Conservation (phyloP, 2,329 filamentous ascomycete genomes). For the Knufia petricola region DNA sequence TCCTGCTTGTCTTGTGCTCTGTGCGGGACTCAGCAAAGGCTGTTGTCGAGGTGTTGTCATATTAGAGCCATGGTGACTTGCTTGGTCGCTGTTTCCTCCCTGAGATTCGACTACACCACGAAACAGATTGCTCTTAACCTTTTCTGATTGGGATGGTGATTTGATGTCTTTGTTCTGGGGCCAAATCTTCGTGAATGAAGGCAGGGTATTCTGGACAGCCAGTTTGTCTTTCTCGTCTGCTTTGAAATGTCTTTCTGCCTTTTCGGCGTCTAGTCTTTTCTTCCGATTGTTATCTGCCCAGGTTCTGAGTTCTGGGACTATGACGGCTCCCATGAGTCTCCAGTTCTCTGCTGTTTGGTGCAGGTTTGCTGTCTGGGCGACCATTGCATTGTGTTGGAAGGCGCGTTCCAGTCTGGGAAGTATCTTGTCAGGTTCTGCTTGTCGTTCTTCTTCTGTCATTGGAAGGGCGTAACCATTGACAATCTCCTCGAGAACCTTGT, state of each 20-base stretch:
- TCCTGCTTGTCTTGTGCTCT: conserved; percentile 23
- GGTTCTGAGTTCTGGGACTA: conserved; percentile 40
- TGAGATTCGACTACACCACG: conserved; percentile 33
- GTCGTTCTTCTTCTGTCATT: conserved; percentile 25
- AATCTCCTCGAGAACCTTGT: conserved; percentile 33
- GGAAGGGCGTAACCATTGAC: conserved; percentile 35
- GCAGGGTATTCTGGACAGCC: not conserved
- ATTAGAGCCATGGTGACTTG: conserved; percentile 43
- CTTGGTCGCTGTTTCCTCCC: conserved; percentile 25
- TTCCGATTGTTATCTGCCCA: conserved; percentile 30
- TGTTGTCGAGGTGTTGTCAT: conserved; percentile 47
- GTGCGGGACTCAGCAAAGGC: conserved; percentile 36
- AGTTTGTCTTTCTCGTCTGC: conserved; percentile 10
- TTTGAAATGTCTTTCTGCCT: conserved; percentile 25
- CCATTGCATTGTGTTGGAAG: conserved; percentile 45
- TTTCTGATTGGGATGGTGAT: conserved; percentile 26
- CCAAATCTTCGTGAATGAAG: not conserved
- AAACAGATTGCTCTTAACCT: conserved; percentile 34
- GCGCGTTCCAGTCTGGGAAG: conserved; percentile 31
- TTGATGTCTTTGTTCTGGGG: conserved; percentile 11
- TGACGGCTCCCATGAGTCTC: conserved; percentile 45
- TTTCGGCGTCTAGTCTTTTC: conserved; percentile 26
- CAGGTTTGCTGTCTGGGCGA: conserved; percentile 42
- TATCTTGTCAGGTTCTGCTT: conserved; percentile 21
- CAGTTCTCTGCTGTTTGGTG: conserved; percentile 49